Percentiles rank a stretch among this genome's conserved stretches.
phyloP scores from a whole-genome alignment of 768 basidiomycete genomes.

The Cubamyces sp. region DNA sequence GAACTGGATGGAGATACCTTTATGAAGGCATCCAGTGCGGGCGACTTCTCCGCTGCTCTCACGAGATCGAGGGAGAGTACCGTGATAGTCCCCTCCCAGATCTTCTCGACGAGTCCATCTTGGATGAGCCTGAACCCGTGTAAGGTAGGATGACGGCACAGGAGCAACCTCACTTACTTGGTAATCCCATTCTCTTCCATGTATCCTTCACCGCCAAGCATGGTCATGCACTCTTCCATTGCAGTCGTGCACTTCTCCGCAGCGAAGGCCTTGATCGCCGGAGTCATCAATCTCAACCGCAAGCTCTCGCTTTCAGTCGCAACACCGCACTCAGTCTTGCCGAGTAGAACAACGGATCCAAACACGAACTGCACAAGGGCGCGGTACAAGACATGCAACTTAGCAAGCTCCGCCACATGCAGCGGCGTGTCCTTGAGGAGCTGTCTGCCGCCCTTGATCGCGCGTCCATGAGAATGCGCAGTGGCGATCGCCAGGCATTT shows the following conservation, averaged over 20 bases:
- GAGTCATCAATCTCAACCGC: conserved; percentile 66
- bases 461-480: conserved; percentile 63
- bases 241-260: conserved; percentile 64
- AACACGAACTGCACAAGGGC: conserved; percentile 68
- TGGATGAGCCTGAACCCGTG: conserved; percentile 51
- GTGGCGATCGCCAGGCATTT: conserved; percentile 68
- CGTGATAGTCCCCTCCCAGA: conserved; percentile 79
- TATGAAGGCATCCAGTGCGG: conserved; percentile 49
- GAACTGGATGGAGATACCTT: conserved; percentile 44
- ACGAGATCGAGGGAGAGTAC: conserved; percentile 72
- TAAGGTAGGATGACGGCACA: not conserved
- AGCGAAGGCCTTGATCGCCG: conserved; percentile 70
- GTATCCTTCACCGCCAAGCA: conserved; percentile 78
- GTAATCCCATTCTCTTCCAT: conserved; percentile 83
- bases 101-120: conserved; percentile 76
- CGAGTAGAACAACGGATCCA: conserved; percentile 60
- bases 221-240: conserved; percentile 76
- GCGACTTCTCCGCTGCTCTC: conserved; percentile 53
- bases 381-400: conserved; percentile 63
- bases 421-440: conserved; percentile 58
- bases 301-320: conserved; percentile 53
- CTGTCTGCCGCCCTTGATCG: conserved; percentile 53
- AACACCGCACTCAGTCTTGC: conserved; percentile 60
- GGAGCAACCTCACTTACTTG: conserved; percentile 37
- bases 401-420: conserved; percentile 68